phyloP scores from a whole-genome alignment of 2,329 filamentous ascomycete species.

The Colletotrichum sp. region DNA sequence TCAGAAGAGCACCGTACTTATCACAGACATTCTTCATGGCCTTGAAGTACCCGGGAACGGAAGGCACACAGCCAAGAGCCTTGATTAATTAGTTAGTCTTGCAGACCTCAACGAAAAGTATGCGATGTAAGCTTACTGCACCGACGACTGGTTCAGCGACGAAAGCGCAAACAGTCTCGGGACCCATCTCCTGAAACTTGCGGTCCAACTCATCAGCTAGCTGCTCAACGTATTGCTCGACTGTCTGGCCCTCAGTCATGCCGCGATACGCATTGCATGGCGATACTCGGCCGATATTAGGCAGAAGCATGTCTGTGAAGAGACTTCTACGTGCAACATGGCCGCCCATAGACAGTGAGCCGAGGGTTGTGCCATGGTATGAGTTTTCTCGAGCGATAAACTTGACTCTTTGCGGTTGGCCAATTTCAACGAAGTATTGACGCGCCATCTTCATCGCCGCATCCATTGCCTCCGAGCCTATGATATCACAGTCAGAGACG shows the following conservation, averaged over 20 bases:
- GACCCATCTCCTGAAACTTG: slow-evolving; percentile 68
- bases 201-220: slow-evolving; percentile 69
- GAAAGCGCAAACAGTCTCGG: slow-evolving; percentile 66
- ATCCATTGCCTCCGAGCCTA: slow-evolving; percentile 56
- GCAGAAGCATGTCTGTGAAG: slow-evolving; percentile 66
- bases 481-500: background rate
- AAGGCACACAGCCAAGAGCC: slow-evolving; percentile 73
- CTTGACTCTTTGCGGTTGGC: slow-evolving; percentile 56
- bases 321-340: slow-evolving; percentile 63
- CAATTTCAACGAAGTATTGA: slow-evolving; percentile 50
- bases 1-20: slow-evolving; percentile 74
- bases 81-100: slow-evolving; percentile 27
- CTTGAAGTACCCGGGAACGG: slow-evolving; percentile 61
- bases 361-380: slow-evolving; percentile 76
- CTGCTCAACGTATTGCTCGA: slow-evolving; percentile 54
- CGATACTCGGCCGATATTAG: slow-evolving; percentile 65
- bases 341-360: slow-evolving; percentile 68
- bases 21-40: slow-evolving; percentile 73
- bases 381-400: slow-evolving; percentile 73
- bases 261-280: slow-evolving; percentile 71
- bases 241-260: slow-evolving; percentile 53
- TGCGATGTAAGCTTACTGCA: slow-evolving; percentile 56
- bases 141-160: slow-evolving; percentile 74
- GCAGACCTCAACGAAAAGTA: background rate
- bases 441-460: slow-evolving; percentile 53